Evolutionary conservation across 768 basidiomycete species (phyloP).

Genomic region (Tylopilus intermedius): DNA sequence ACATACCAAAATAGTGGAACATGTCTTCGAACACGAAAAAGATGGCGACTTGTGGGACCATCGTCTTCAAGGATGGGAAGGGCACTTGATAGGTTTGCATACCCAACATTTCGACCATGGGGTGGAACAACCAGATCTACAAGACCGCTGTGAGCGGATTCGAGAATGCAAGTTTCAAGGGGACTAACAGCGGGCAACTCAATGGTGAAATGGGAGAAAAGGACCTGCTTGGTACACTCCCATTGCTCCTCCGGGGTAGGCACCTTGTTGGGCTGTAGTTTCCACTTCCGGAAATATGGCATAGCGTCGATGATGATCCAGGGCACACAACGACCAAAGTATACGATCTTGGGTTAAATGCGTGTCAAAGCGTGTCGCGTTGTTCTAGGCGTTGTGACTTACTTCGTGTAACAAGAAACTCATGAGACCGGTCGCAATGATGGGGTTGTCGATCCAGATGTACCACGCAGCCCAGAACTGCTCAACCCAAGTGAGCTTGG

Average conservation of each 20-base stretch:
- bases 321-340: constrained; percentile 92
- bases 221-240: constrained; percentile 92
- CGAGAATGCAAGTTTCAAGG: not conserved
- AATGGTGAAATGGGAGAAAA: constrained; percentile 93
- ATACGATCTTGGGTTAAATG: constrained; percentile 63
- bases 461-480: constrained; percentile 85
- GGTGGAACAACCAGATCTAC: constrained; percentile 90
- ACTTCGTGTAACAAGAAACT: constrained; percentile 95
- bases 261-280: constrained; percentile 82
- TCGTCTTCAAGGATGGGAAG: constrained; percentile 67
- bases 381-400: constrained; percentile 19
- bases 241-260: constrained; percentile 82
- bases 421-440: constrained; percentile 90
- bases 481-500: constrained; percentile 66
- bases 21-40: constrained; percentile 97
- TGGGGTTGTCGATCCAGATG: constrained; percentile 77
- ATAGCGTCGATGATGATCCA: constrained; percentile 95
- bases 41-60: constrained; percentile 71
- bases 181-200: constrained; percentile 78
- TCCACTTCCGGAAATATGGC: constrained; percentile 92
- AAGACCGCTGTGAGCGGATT: not conserved
- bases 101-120: constrained; percentile 78
- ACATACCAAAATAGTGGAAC: constrained; percentile 83
- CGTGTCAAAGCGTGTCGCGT: not conserved
- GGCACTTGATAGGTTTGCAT: constrained; percentile 94